Evolutionary conservation across 2,329 filamentous ascomycete species (phyloP), one percentile per base, ranked within the genome.

Genomic region (Aspergillus cejpii): DNA sequence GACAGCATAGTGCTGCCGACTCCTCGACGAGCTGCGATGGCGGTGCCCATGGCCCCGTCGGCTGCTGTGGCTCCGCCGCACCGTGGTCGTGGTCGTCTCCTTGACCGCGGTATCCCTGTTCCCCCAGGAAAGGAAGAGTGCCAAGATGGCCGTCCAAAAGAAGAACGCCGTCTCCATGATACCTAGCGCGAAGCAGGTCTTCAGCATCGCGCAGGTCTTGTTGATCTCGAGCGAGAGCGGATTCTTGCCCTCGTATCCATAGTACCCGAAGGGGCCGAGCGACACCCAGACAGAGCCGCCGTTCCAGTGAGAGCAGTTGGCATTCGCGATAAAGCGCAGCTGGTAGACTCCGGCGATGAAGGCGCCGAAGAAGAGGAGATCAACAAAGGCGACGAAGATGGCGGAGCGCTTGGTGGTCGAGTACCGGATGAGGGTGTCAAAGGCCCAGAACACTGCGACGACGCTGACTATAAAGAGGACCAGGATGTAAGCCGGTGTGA

Each of bases 131-230:
- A 74, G 58, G 41, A 70, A 69, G 37, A 72, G 52, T 12, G 89
- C 87, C 34, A 92, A 73, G 21, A 91, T 68, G 41, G 80, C 78
- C 3, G 87, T 92, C 61, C 84, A 73, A 64, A 84, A 83, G 70
- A 94, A 95, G 63, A 90, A 83, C 52, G 92, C 72, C 54, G 74
- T 73, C 65, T 92, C 87, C 77, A 96, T 94, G 65, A 97, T 96
- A 39, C 80, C 88, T 55, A 96, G 83, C 2, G 88, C 91, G 69
- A 88, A 97, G 54, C 75, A 78, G 1, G 90, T 85, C 78, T 96
- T 97, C 61, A 95, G 79, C 87, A 96, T 92, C 39, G 84, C 79
- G 70, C 91, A 97, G 4, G 81, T 80, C 75, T 91, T 91, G 67
- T 87, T 76, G 28, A 82, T 66, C 42, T 76, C 66, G 31, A 82